Conservation (phyloP, 2,329 filamentous ascomycete genomes). For the Dryadomyces quercivorus region DNA sequence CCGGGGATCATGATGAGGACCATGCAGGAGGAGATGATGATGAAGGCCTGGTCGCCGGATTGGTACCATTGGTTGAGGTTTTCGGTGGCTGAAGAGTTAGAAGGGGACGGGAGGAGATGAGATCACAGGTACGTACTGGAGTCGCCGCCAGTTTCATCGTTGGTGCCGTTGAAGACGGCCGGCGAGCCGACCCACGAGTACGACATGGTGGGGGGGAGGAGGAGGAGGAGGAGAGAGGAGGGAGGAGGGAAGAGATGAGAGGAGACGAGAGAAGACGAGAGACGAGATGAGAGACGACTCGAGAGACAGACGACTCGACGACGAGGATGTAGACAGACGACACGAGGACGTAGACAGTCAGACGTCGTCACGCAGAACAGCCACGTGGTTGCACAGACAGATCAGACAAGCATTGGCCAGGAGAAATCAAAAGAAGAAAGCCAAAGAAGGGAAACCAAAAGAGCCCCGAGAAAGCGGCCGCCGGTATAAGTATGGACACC, state of each 20-base stretch:
- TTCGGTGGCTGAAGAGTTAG: conserved; percentile 45
- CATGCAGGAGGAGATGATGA: conserved; percentile 81
- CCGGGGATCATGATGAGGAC: conserved; percentile 94
- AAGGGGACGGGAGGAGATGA: not conserved
- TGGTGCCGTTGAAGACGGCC: conserved; percentile 49
- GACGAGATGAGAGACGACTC: no score
- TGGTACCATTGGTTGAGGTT: conserved; percentile 96
- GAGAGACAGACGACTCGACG: no score
- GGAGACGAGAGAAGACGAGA: not conserved
- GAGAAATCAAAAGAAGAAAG: not conserved
- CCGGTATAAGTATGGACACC: no score
- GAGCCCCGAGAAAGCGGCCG: not conserved
- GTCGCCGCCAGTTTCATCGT: conserved; percentile 58
- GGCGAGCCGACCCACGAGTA: conserved; percentile 49
- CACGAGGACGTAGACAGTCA: no score
- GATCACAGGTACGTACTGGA: conserved; percentile 48
- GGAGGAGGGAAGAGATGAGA: no score
- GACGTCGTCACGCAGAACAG: no score
- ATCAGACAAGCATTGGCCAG: not conserved
- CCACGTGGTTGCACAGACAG: not conserved
- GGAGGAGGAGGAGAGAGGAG: no score
- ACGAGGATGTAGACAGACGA: no score
- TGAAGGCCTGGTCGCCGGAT: conserved; percentile 86
- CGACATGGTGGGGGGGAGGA: conserved; percentile 31
- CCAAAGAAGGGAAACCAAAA: not conserved